Conservation (phyloP, 1,139 yeast genomes). For the Arxiozyma bovina region DNA sequence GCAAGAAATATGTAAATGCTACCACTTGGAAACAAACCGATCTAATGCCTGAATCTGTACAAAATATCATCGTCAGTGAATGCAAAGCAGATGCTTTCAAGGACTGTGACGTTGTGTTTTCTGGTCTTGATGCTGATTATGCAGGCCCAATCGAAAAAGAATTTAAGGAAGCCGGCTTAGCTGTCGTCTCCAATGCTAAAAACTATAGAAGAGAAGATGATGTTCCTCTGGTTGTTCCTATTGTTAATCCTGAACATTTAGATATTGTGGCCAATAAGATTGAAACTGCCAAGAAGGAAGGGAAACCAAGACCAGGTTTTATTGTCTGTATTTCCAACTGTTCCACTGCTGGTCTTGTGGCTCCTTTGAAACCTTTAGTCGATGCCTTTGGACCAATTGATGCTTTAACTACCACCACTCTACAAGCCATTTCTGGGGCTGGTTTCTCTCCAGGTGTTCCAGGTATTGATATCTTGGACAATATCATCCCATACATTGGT, state of each 20-base stretch:
- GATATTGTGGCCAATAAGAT: slow-evolving; percentile 60
- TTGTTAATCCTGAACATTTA: slow-evolving; percentile 90
- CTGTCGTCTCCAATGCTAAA: slow-evolving; percentile 88
- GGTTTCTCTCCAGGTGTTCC: slow-evolving; percentile 98
- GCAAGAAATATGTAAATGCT: slow-evolving; percentile 75
- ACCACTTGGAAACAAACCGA: slow-evolving; percentile 93
- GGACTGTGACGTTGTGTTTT: slow-evolving; percentile 88
- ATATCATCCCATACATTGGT: slow-evolving; percentile 85
- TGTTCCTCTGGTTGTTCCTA: slow-evolving; percentile 92
- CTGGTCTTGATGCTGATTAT: slow-evolving; percentile 87
- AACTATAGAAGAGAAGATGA: slow-evolving; percentile 82
- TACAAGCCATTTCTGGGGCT: slow-evolving; percentile 97
- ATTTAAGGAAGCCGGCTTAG: slow-evolving; percentile 72
- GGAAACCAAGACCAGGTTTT: slow-evolving; percentile 60
- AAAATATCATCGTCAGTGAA: slow-evolving; percentile 57
- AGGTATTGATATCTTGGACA: slow-evolving; percentile 89
- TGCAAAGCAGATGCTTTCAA: slow-evolving; percentile 70
- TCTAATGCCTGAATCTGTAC: slow-evolving; percentile 62
- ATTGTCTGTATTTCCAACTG: slow-evolving; percentile 95
- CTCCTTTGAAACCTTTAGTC: slow-evolving; percentile 87
- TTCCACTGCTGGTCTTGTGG: slow-evolving; percentile 96
- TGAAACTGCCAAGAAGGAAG: slow-evolving; percentile 43
- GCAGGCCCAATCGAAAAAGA: slow-evolving; percentile 90
- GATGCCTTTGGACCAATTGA: slow-evolving; percentile 86
- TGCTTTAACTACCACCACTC: slow-evolving; percentile 76